Evolutionary conservation across 805 yeast species (phyloP), one percentile per base, ranked within the genome.

Genomic region (Starmerella potacharoeniae): DNA sequence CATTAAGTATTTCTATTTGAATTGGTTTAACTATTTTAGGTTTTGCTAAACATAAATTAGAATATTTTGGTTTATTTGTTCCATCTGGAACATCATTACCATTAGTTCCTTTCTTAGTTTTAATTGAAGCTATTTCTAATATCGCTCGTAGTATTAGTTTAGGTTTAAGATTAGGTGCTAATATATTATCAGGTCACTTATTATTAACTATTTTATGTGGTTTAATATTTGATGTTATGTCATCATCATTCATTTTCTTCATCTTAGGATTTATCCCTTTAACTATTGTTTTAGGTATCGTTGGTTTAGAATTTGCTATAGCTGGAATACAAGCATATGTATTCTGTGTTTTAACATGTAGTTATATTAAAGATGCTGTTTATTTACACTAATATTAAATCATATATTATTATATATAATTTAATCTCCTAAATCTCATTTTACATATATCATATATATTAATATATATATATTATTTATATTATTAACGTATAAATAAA

Each of bases 111-210:
- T 37, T 51, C 47, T 44, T 51, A 51, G 54, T 51, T 7, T 43
- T 51, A 43, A 51, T 51, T 44, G 49, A 51, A 44, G 54, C 49
- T 51, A 51, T 51, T 5, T 51, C 54, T 51, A 51, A 51, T 36
- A 14, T 51, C 11, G 54, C 54, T 36, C 54, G 54, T 51, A 51
- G 54, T 51, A 36, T 43, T 37, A 37, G 41, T 37, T 37, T 37
- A 37, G 41, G 41, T 37, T 37, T 37, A 37, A 37, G 41, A 37
- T 37, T 37, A 37, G 41, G 41, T 37, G 41, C 41, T n/a, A 37
- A 37, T 37, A 37, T 37, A 37, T 37, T 37, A 37, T 37, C 41
- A 37, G 41, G 41, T 37, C 41, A 37, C 41, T 37, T 37, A 37
- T 37, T 37, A 37, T 37, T 37, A 37, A 37, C 41, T n/a, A 37